Percentiles rank a stretch among this genome's conserved stretches.
Evolutionary conservation across 257 asterid genomes (phyloP).

Genomic region (Hygrophila difformis): DNA sequence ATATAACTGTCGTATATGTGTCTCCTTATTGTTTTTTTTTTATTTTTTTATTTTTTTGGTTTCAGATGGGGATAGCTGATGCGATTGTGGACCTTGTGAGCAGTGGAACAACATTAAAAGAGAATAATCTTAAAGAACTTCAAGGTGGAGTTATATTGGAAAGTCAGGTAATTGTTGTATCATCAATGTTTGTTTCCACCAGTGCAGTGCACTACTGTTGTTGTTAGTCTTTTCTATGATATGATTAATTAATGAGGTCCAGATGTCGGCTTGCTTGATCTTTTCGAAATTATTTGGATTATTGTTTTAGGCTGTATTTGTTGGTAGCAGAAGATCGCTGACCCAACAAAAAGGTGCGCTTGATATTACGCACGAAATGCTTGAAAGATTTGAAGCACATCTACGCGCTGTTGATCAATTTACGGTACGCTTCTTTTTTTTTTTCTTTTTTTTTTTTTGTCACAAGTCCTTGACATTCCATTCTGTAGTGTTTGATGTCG

Average conservation of each 20-base stretch:
- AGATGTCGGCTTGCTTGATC: not conserved
- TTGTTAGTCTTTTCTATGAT: too few relatives aligned
- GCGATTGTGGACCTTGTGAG: constrained; percentile 99
- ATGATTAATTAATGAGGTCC: too few relatives aligned
- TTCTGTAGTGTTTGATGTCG: too few relatives aligned
- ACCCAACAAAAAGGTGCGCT: constrained; percentile 68
- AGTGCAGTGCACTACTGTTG: too few relatives aligned
- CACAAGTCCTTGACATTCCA: too few relatives aligned
- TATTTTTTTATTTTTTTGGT: too few relatives aligned
- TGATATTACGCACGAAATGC: constrained; percentile 85
- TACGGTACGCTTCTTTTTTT: constrained; percentile 43
- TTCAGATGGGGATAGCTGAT: constrained; percentile 97
- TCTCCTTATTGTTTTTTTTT: too few relatives aligned
- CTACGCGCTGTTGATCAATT: constrained; percentile 77
- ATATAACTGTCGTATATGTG: too few relatives aligned
- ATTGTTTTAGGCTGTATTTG: constrained; percentile 70
- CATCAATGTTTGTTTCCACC: not conserved
- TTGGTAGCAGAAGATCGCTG: constrained; percentile 84
- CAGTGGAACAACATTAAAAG: constrained; percentile 93
- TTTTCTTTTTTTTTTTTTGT: too few relatives aligned
- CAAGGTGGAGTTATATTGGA: constrained; percentile 83
- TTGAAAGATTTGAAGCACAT: constrained; percentile 96
- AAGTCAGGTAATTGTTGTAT: constrained; percentile 63
- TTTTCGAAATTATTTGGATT: constrained; percentile 1
- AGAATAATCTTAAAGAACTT: constrained; percentile 88